Base-by-base conservation (phyloP, 2,329 filamentous ascomycete genomes). In the Colletotrichum melonis region DNA sequence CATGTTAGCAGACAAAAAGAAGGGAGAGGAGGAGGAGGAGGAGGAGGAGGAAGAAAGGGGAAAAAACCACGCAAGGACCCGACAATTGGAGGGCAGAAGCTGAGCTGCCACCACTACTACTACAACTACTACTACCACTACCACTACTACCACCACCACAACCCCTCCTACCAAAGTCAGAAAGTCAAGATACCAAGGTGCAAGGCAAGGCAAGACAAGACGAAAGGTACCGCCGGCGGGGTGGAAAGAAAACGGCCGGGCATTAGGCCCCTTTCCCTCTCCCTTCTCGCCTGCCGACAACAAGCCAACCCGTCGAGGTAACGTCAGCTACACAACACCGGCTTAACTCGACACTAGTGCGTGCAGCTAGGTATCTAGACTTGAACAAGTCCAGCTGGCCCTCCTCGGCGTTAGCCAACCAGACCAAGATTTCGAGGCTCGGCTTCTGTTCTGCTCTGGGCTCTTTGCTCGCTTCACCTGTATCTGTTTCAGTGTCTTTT, bases 181-280 rank as follows among this genome's bases (percentile, higher is more conserved):
- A 49, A 49, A 22, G 42, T 49, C 42, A 49, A 30, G 42, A 22
- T 11, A 22, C 26, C 22, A 46, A 60, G 35, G 35, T 22, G n/a
- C n/a, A n/a, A n/a, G n/a, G 42, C 22, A 42, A 55, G n/a, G 24
- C 30, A 54, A 38, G 32, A 65, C 22, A 38, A 55, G 64, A 60
- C 55, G 26, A 32, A 56, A 35, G 11, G 46, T 22, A 42, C 32
- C 42, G 42, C 49, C 42, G 46, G 52, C 35, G n/a, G 49, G 49
- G 38, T 59, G 46, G 46, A n/a, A 32, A 24, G 46, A 24, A 67
- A 66, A 66, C 63, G 67, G 67, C 46, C 67, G 64, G 42, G 67
- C 67, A 70, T 55, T 67, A 70, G 63, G 28, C 52, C 62, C 54
- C 16, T n/a, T n/a, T n/a, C 30, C 46, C 38, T 42, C 32, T 35